phyloP scores from a whole-genome alignment of 2,329 filamentous ascomycete genomes.

The Tolypocladium guangdongense region DNA sequence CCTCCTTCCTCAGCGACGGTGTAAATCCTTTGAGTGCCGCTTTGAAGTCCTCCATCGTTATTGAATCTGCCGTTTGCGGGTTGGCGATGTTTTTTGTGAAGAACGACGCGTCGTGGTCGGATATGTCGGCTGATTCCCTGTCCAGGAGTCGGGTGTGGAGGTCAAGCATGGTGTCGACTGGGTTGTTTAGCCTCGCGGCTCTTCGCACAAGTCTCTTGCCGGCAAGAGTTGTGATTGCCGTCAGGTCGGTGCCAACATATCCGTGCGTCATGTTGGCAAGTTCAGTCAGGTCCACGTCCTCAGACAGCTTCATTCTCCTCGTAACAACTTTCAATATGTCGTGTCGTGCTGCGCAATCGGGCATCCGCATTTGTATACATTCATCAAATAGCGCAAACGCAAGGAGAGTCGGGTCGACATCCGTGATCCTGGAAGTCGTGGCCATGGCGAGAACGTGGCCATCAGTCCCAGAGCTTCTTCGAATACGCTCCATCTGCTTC shows the following conservation, averaged over 20 bases:
- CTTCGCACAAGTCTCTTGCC: constrained; percentile 25
- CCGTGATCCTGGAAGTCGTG: constrained; percentile 81
- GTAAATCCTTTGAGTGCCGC: constrained; percentile 54
- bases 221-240: constrained; percentile 44
- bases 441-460: constrained; percentile 83
- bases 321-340: constrained; percentile 69
- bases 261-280: constrained; percentile 81
- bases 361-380: constrained; percentile 80
- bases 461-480: constrained; percentile 53
- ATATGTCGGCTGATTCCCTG: constrained; percentile 2
- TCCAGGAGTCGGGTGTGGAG: constrained; percentile 1
- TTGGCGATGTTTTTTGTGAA: not conserved
- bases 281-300: constrained; percentile 60
- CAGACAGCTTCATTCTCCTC: constrained; percentile 49
- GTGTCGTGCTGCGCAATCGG: constrained; percentile 65
- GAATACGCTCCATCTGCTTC: constrained; percentile 76
- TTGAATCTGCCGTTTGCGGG: not conserved
- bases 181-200: constrained; percentile 18
- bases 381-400: constrained; percentile 68
- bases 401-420: constrained; percentile 67
- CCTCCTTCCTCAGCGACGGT: constrained; percentile 69
- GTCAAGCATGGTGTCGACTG: constrained; percentile 4
- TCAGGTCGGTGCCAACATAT: constrained; percentile 84
- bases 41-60: constrained; percentile 48
- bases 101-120: not conserved